Base-by-base conservation (phyloP, 140 eudicot genomes). In the Ambrosia hybrid region DNA sequence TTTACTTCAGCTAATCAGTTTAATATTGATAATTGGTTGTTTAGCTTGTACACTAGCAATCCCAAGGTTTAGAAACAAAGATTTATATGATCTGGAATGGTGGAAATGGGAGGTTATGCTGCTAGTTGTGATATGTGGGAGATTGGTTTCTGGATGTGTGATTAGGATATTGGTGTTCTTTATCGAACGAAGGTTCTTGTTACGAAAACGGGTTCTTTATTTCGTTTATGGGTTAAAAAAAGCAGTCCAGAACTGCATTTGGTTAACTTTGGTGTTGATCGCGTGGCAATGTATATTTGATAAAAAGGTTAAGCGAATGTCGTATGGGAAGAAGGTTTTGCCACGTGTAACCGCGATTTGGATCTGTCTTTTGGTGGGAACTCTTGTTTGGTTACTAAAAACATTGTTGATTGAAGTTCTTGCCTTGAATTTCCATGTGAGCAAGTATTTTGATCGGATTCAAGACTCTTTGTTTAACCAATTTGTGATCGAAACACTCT, bases 391-490 rank as follows among this genome's bases (percentile, higher is more conserved):
- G 84, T 51, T 83, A 12, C 10, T 83, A 6, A 83, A 83, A 46
- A 83, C 81, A 1, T 21, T 76, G 14, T 0, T 79, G 5, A 80
- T 83, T 9, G 80, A 83, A 79, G 84, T 72, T 21, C 78, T 83
- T 3, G 87, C 87, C 3, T 79, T 82, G 5, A 75, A 73, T 70
- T 81, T 81, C 73, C 85, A 81, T 1, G 85, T 81, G 13, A 81
- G 51, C 62, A 76, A 61, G 37, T 83, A 75, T 39, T 83, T 83
- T 39, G 87, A 83, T 5, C 84, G 80, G 26, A 83, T 83, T 46
- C 87, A 83, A 34, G 87, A 83, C 37, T 79, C 84, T 0, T 68
- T 83, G 14, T 83, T 83, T 38, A 79, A 83, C 49, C 87, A 83
- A 13, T 83, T 76, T 37, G 82, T 76, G 69, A 83, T 83, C 12